These are phyloP conservation scores for Fusarium bactridioides DNA, from an alignment of 2,329 filamentous ascomycete genomes.

Conservation along the genomic window DNA sequence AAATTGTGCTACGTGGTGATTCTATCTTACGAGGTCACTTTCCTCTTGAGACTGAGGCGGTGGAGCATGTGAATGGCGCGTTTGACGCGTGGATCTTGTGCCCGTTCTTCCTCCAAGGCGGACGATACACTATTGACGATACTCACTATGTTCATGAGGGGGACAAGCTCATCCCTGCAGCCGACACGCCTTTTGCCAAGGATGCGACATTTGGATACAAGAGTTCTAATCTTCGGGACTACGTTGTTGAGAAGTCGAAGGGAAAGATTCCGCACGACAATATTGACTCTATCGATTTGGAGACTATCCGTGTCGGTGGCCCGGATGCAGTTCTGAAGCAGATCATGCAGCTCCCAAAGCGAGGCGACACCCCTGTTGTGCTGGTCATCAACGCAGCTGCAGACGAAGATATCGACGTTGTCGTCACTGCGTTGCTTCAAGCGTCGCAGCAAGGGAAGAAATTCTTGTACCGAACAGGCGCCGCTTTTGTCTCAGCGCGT, in stretches of 20 bases:
- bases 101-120: slow-evolving; percentile 67
- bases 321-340: slow-evolving; percentile 51
- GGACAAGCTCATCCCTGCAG: slow-evolving; percentile 50
- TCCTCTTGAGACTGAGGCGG: slow-evolving; percentile 62
- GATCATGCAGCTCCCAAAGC: slow-evolving; percentile 44
- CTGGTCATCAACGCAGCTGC: slow-evolving; percentile 61
- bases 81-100: slow-evolving; percentile 63
- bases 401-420: slow-evolving; percentile 63
- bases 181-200: slow-evolving; percentile 62
- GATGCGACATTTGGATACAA: slow-evolving; percentile 66
- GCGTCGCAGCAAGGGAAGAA: slow-evolving; percentile 45
- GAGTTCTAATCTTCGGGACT: slow-evolving; percentile 56
- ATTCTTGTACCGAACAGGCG: slow-evolving; percentile 52
- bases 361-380: slow-evolving; percentile 42
- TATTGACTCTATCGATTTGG: slow-evolving; percentile 54
- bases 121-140: slow-evolving; percentile 63
- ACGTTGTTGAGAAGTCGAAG: slow-evolving; percentile 62
- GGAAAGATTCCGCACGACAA: slow-evolving; percentile 50
- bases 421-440: slow-evolving; percentile 57
- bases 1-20: slow-evolving; percentile 65
- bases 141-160: slow-evolving; percentile 66
- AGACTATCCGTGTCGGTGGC: slow-evolving; percentile 58
- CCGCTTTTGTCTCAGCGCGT: slow-evolving; percentile 55
- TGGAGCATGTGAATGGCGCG: slow-evolving; percentile 57
- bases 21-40: slow-evolving; percentile 66